Percentiles rank a stretch among this genome's conserved stretches.
Evolutionary conservation across 371 early-diverging fungal species (phyloP).

Genomic region (Circinella umbellata): DNA sequence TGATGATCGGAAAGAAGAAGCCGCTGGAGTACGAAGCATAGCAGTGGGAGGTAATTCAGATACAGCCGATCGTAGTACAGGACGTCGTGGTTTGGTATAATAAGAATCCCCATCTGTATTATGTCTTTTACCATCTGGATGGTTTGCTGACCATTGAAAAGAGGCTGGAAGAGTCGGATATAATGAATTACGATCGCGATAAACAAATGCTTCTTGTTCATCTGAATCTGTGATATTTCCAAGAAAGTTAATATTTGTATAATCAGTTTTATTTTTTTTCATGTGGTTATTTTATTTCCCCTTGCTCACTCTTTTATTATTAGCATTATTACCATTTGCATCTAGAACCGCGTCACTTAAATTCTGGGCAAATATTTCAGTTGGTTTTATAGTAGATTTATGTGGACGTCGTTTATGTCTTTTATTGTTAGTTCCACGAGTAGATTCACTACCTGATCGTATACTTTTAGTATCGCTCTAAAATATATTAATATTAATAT

Average conservation of each 20-base stretch:
- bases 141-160: constrained; percentile 20
- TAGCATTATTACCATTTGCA: constrained; percentile 46
- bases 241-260: not conserved
- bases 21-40: constrained; percentile 15
- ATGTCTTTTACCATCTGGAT: constrained; percentile 4
- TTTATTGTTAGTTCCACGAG: constrained; percentile 19
- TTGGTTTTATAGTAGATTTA: constrained; percentile 28
- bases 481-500: not conserved
- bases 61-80: constrained; percentile 43
- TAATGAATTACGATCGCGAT: constrained; percentile 32
- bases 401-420: constrained; percentile 16
- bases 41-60: constrained; percentile 43
- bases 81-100: constrained; percentile 28
- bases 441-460: constrained; percentile 21
- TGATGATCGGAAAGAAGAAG: constrained; percentile 8
- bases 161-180: constrained; percentile 33
- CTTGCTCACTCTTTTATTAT: not conserved
- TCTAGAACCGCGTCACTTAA: constrained; percentile 53
- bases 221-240: constrained; percentile 35
- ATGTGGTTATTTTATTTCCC: too few species aligned
- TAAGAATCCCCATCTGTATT: constrained; percentile 14
- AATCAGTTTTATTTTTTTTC: not conserved
- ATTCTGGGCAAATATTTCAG: constrained; percentile 52
- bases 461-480: constrained; percentile 31
- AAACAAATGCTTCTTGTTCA: constrained; percentile 44